Conservation (phyloP, 306 rosid species). For the Ormosia semicastrata region DNA sequence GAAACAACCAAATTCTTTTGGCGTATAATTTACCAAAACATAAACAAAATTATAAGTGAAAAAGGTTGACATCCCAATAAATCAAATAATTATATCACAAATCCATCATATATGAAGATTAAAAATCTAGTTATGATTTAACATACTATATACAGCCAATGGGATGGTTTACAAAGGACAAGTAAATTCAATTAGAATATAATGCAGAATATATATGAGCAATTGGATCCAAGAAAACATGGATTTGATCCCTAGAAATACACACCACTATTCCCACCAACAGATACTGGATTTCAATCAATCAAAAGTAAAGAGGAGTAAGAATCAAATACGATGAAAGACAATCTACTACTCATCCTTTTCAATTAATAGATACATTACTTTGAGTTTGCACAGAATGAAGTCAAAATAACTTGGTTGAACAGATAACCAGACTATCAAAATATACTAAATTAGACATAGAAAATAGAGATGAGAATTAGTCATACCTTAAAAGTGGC, state of each 20-base stretch:
- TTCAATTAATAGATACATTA: neutral
- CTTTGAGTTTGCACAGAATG: neutral
- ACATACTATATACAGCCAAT: neutral
- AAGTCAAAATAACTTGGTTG: neutral
- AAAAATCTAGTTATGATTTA: neutral
- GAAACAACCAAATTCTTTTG: neutral
- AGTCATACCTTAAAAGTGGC: conserved; percentile 66
- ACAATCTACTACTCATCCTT: neutral
- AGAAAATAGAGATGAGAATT: neutral
- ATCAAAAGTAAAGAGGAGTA: neutral
- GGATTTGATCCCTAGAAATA: neutral
- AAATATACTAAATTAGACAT: neutral
- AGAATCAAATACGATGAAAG: neutral
- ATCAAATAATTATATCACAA: neutral
- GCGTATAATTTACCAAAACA: neutral
- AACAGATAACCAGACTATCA: neutral
- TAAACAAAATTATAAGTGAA: neutral
- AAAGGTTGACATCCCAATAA: neutral
- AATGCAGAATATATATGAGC: neutral
- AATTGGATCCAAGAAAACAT: neutral
- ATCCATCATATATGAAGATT: neutral
- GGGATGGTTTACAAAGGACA: neutral
- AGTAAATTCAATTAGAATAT: neutral
- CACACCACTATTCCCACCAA: neutral
- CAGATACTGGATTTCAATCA: neutral